Evolutionary conservation across 768 basidiomycete species (phyloP).

Genomic region (Pulveroboletus sp.): DNA sequence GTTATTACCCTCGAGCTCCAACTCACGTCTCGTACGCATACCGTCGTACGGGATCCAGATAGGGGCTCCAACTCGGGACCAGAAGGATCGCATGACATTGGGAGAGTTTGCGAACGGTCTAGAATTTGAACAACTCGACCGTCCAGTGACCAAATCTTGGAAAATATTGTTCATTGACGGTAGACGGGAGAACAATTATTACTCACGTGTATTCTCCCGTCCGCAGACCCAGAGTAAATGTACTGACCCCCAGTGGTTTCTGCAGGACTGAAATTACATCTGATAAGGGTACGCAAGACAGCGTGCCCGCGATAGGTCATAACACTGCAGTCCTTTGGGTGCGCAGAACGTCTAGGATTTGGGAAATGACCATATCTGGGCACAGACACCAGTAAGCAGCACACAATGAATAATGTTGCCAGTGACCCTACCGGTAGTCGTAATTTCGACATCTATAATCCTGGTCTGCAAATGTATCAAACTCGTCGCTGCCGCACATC

Average conservation of each 20-base stretch:
- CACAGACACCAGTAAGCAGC: constrained; percentile 8
- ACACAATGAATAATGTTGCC: neutral
- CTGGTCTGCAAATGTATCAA: constrained; percentile 47
- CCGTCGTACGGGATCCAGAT: constrained; percentile 27
- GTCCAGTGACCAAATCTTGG: constrained; percentile 92
- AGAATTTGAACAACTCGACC: constrained; percentile 80
- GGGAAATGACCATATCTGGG: constrained; percentile 63
- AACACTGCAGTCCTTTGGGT: constrained; percentile 88
- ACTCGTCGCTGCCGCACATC: constrained; percentile 76
- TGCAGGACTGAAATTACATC: constrained; percentile 92
- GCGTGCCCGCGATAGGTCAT: constrained; percentile 94
- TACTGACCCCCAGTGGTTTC: constrained; percentile 92
- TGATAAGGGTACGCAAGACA: constrained; percentile 86
- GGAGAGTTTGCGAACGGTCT: constrained; percentile 70
- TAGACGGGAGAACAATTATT: constrained; percentile 2
- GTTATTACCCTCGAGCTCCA: constrained; percentile 81
- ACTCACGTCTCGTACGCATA: constrained; percentile 88
- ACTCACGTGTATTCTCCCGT: constrained; percentile 79
- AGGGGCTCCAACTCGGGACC: constrained; percentile 44
- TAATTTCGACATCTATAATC: constrained; percentile 58
- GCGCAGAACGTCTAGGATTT: constrained; percentile 55
- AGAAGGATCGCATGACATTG: constrained; percentile 72
- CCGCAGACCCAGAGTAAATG: constrained; percentile 89
- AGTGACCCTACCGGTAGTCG: constrained; percentile 87
- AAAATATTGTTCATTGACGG: constrained; percentile 1